A percentile compares a stretch with the other conserved stretches of the same genome.
These are phyloP conservation scores for Myriangium duriaei DNA, from an alignment of 2,329 filamentous ascomycete species.

Conservation along the genomic window DNA sequence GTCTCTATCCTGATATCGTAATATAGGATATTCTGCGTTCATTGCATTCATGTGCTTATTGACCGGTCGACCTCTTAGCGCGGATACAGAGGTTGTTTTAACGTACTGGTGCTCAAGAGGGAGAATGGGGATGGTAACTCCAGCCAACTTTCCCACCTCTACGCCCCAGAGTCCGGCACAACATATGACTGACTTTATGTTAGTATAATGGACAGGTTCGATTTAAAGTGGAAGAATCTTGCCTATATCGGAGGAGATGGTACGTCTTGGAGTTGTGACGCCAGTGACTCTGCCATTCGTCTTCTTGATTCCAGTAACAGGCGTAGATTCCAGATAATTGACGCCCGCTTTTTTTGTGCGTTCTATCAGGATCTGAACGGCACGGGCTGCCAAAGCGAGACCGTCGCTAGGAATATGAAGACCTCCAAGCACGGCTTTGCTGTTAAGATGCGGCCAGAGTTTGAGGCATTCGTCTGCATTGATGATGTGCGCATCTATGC, in stretches of 20 bases:
- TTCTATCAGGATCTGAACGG: slow-evolving; percentile 48
- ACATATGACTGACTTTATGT: too few species aligned
- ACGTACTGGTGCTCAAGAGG: slow-evolving; percentile 53
- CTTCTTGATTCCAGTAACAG: slow-evolving; percentile 45
- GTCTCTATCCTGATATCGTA: slow-evolving; percentile 51
- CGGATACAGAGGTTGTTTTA: slow-evolving; percentile 44
- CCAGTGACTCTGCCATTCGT: slow-evolving; percentile 41
- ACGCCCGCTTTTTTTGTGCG: slow-evolving; percentile 47
- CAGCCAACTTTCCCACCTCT: slow-evolving; percentile 50
- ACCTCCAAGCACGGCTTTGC: slow-evolving; percentile 43
- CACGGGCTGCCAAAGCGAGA: slow-evolving; percentile 47
- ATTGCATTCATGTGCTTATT: slow-evolving; percentile 31
- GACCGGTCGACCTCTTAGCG: too few species aligned
- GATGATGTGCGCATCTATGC: slow-evolving; percentile 43
- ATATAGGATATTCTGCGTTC: slow-evolving; percentile 44
- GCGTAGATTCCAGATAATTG: slow-evolving; percentile 42
- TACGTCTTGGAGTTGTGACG: slow-evolving; percentile 38
- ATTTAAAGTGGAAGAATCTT: too few species aligned
- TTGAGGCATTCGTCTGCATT: slow-evolving; percentile 40
- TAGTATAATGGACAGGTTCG: too few species aligned
- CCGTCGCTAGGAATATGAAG: slow-evolving; percentile 50
- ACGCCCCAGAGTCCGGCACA: slow-evolving; percentile 57
- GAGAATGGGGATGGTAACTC: slow-evolving; percentile 44
- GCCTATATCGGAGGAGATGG: slow-evolving; percentile 45
- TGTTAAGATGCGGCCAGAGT: slow-evolving; percentile 43